Percentiles rank a stretch among this genome's conserved stretches.
These are phyloP conservation scores for Penicillium sp. DNA, from an alignment of 2,329 filamentous ascomycete species.

Conservation along the genomic window DNA sequence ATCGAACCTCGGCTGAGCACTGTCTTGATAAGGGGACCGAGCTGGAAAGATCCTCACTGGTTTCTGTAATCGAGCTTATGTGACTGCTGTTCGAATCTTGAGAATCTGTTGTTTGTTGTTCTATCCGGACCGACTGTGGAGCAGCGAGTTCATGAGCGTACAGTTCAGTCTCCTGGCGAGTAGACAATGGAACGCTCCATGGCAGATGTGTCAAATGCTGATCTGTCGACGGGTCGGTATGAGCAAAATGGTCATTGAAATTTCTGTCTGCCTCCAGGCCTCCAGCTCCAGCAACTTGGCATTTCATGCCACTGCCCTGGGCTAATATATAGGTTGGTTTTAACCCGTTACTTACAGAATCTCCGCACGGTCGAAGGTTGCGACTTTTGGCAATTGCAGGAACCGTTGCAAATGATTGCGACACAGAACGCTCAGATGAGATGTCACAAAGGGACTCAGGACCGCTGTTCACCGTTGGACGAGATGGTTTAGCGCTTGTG, in stretches of 20 bases:
- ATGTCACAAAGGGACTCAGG: not conserved
- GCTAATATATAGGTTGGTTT: not conserved
- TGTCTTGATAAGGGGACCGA: not conserved
- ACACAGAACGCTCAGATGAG: not conserved
- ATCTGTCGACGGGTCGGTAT: not conserved
- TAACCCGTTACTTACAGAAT: not conserved
- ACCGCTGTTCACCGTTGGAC: not conserved
- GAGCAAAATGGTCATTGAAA: not conserved
- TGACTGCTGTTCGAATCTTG: not conserved
- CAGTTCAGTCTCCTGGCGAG: not conserved
- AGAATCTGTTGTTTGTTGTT: not conserved
- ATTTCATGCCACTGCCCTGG: not conserved
- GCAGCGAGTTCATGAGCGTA: not conserved
- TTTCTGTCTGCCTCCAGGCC: not conserved
- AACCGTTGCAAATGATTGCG: not conserved
- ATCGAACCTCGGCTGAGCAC: constrained; percentile 13
- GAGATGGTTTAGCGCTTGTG: not conserved
- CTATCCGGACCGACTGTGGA: not conserved
- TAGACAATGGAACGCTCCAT: not conserved
- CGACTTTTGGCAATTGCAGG: not conserved
- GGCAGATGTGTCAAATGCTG: not conserved
- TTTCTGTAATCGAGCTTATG: not conserved
- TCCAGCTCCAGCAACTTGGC: not conserved
- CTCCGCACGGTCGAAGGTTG: not conserved
- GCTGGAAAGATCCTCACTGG: not conserved